A percentile compares a stretch with the other conserved stretches of the same genome.
phyloP scores from a whole-genome alignment of 345 rosid species.

The Linum trigynum region DNA sequence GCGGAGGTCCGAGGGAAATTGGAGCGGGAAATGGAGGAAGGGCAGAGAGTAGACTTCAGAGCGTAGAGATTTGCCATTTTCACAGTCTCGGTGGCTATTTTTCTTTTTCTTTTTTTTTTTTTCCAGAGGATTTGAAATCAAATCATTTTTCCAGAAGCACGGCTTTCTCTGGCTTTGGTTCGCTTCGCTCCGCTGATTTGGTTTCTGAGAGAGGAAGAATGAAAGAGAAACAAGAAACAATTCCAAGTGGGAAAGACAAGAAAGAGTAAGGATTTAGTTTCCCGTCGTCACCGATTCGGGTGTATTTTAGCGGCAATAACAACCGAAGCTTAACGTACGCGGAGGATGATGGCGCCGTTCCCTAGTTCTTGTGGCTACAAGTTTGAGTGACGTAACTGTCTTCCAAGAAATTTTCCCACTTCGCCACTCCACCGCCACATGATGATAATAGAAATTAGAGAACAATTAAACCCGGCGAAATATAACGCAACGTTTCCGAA shows the following conservation, averaged over 20 bases:
- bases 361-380: constrained; percentile 28
- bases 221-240: neutral
- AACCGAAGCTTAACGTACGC: constrained; percentile 20
- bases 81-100: neutral
- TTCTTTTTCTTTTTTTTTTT: neutral
- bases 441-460: too few species aligned
- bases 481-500: too few species aligned
- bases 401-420: neutral
- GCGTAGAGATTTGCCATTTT: constrained; percentile 42
- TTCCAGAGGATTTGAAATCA: constrained; percentile 17
- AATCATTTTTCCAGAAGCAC: neutral
- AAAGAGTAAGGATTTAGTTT: neutral
- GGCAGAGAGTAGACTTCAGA: constrained; percentile 35
- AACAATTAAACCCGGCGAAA: too few species aligned
- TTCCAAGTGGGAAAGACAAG: constrained; percentile 5
- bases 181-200: too few species aligned
- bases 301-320: constrained; percentile 15
- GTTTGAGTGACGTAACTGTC: neutral
- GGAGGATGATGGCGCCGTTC: constrained; percentile 1
- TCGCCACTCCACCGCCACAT: too few species aligned
- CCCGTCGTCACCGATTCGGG: constrained; percentile 7
- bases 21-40: constrained; percentile 40
- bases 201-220: neutral
- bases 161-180: neutral
- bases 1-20: constrained; percentile 29